These are phyloP conservation scores for Striga asiatica DNA, from an alignment of 257 asterid species.

Conservation along the genomic window DNA sequence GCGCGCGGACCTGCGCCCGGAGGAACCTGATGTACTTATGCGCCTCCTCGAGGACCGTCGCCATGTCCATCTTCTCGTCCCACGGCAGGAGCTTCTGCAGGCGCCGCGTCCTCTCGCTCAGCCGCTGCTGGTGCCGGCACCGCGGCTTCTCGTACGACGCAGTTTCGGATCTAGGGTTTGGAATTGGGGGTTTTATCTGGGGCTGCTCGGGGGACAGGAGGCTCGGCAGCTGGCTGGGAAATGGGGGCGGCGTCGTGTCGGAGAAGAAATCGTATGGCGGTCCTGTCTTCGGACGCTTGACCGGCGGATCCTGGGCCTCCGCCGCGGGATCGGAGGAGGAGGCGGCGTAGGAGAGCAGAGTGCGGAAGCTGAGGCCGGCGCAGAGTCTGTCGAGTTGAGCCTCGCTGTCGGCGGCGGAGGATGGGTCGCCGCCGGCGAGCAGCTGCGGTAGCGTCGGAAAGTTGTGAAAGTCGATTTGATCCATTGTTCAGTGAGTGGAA, in stretches of 20 bases:
- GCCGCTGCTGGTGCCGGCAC: conserved; percentile 17
- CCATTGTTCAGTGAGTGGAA: conserved; percentile 15
- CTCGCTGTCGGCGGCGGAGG: conserved; percentile 20
- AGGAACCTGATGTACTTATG: conserved; percentile 66
- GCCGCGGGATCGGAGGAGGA: not conserved
- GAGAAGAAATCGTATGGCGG: conserved; percentile 28
- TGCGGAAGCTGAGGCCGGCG: conserved; percentile 38
- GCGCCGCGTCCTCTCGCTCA: conserved; percentile 42
- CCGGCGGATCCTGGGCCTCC: conserved; percentile 9
- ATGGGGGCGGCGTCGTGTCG: conserved; percentile 11
- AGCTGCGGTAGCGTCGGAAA: not conserved
- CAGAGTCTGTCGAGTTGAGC: conserved; percentile 32
- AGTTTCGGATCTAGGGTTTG: conserved; percentile 7
- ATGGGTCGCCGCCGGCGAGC: conserved; percentile 3
- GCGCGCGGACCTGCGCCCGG: conserved; percentile 57
- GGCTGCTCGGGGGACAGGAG: conserved; percentile 31
- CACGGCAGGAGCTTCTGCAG: conserved; percentile 51
- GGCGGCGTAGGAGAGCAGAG: conserved; percentile 22
- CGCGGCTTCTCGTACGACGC: not conserved
- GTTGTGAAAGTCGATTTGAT: conserved; percentile 12
- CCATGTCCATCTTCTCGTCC: conserved; percentile 54
- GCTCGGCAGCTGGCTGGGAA: conserved; percentile 15
- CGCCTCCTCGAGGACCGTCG: conserved; percentile 64
- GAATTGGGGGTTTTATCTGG: conserved; percentile 1
- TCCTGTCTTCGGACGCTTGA: conserved; percentile 22